Evolutionary conservation across 1,284 basidiomycete genomes (phyloP).

Genomic region (Phlebopus sp.): DNA sequence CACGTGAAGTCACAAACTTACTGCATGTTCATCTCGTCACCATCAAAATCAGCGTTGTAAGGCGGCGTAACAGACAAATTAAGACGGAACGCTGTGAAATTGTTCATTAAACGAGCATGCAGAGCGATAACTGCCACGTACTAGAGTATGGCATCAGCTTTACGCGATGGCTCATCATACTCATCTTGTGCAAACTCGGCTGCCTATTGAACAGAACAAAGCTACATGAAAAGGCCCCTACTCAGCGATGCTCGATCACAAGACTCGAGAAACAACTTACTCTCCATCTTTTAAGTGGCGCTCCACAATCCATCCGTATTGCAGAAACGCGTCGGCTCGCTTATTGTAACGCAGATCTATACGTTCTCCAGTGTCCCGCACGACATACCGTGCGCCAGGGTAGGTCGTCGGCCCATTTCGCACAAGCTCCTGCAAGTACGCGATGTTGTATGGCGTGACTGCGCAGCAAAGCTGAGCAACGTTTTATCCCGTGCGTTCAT

Average conservation of each 20-base stretch:
- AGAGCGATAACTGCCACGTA: conserved; percentile 41
- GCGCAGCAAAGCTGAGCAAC: conserved; percentile 2
- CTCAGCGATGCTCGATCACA: background rate
- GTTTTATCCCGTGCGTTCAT: background rate
- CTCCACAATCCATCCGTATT: conserved; percentile 99
- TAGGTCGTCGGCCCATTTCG: conserved; percentile 94
- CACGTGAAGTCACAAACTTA: conserved; percentile 42
- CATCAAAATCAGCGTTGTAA: conserved; percentile 98
- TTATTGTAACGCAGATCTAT: conserved; percentile 98
- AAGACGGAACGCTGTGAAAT: conserved; percentile 79
- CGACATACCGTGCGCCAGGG: conserved; percentile 96
- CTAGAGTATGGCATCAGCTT: conserved; percentile 99
- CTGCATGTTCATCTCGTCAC: conserved; percentile 99
- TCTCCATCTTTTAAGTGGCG: conserved; percentile 97
- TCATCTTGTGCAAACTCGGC: conserved; percentile 99
- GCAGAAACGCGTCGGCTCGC: conserved; percentile 95
- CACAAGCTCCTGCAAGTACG: conserved; percentile 93
- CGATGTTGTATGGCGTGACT: conserved; percentile 98
- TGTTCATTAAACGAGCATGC: conserved; percentile 29
- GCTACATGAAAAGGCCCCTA: conserved; percentile 38
- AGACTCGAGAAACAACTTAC: conserved; percentile 47
- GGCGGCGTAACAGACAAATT: conserved; percentile 94
- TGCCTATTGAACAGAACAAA: conserved; percentile 98
- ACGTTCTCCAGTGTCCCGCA: conserved; percentile 96
- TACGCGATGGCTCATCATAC: conserved; percentile 99